phyloP scores from a whole-genome alignment of 2,329 filamentous ascomycete species.

The Xylariaceae sp. region DNA sequence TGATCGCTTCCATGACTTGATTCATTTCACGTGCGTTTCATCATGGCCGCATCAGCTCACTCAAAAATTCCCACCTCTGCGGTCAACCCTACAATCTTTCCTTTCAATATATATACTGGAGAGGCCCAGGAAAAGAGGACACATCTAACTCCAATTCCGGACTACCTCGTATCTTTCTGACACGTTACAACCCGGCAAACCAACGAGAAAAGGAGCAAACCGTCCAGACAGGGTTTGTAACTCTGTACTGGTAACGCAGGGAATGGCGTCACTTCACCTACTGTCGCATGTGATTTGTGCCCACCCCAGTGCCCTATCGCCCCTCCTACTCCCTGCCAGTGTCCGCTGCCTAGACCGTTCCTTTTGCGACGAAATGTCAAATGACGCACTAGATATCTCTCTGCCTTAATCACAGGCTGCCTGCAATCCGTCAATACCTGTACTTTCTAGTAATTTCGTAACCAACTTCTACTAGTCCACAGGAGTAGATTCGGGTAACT shows the following conservation, averaged over 20 bases:
- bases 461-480: no score
- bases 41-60: conserved; percentile 22
- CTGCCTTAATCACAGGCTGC: no score
- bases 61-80: conserved; percentile 1
- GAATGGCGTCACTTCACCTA: conserved; percentile 17
- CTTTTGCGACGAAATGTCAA: neutral
- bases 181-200: neutral
- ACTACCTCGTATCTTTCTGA: neutral
- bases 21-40: conserved; percentile 19
- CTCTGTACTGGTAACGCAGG: neutral
- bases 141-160: no score
- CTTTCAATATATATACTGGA: neutral
- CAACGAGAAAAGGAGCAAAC: neutral
- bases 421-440: no score
- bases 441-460: no score
- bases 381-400: no score
- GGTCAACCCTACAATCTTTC: neutral
- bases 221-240: neutral
- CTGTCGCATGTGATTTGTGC: conserved; percentile 27
- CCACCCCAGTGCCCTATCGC: conserved; percentile 6
- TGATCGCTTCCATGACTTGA: conserved; percentile 13
- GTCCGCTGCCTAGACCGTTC: conserved; percentile 18
- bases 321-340: conserved; percentile 12
- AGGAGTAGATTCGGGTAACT: no score
- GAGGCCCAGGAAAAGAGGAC: no score